These are phyloP conservation scores for Acanthamoeba triangularis DNA, from an alignment of 208 protist genomes.

Conservation along the genomic window DNA sequence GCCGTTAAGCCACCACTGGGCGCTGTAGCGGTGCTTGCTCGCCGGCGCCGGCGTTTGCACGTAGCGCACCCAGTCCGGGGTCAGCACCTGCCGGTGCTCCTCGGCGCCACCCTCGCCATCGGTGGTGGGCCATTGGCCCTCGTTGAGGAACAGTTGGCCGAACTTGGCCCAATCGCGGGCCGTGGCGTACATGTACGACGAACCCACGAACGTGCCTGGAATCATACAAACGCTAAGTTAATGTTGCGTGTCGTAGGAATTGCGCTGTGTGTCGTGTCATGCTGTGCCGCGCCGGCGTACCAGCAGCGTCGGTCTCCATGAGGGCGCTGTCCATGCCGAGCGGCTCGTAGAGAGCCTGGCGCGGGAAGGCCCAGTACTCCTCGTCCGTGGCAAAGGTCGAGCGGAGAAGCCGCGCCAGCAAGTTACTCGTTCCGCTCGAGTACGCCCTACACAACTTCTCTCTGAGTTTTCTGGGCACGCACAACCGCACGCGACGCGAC, in stretches of 20 bases:
- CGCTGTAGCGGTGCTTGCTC: conserved; percentile 37
- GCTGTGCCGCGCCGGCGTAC: not conserved
- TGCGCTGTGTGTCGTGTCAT: not conserved
- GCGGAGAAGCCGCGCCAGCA: not conserved
- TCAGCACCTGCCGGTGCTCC: not conserved
- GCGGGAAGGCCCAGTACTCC: conserved; percentile 11
- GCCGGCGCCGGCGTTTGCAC: not conserved
- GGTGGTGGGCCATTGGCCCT: not conserved
- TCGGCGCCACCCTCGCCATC: not conserved
- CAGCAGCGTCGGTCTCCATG: conserved; percentile 2
- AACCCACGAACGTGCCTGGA: not conserved
- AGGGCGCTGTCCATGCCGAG: conserved; percentile 11
- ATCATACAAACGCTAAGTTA: not conserved
- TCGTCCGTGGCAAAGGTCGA: not conserved
- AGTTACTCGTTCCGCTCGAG: conserved; percentile 1
- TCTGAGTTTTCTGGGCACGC: not conserved
- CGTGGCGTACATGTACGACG: conserved; percentile 13
- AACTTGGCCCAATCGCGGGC: conserved; percentile 28
- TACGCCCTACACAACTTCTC: not conserved
- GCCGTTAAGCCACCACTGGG: conserved; percentile 22
- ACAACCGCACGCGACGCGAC: too few species aligned
- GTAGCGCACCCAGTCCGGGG: conserved; percentile 7
- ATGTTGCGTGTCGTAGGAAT: not conserved
- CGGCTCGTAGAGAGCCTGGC: not conserved
- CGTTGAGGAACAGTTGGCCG: conserved; percentile 25